phyloP scores from a whole-genome alignment of 306 rosid genomes.

The Vigna angularis region DNA sequence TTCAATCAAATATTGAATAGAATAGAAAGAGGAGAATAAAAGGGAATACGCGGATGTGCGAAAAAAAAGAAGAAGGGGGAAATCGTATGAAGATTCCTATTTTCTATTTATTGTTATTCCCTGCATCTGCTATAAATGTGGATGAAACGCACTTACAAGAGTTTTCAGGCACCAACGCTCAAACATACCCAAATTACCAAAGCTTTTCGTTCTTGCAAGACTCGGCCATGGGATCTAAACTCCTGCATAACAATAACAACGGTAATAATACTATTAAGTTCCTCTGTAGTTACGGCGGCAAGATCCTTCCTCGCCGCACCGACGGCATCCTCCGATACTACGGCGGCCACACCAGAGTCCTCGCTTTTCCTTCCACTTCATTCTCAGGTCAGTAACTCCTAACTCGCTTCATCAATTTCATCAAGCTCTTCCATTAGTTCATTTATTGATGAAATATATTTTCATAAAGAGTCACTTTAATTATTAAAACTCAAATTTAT shows the following conservation, averaged over 20 bases:
- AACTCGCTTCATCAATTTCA: neutral
- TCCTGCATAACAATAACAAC: neutral
- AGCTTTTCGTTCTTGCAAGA: neutral
- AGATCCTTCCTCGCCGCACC: conserved; percentile 71
- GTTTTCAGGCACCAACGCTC: conserved; percentile 47
- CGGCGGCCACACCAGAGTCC: conserved; percentile 88
- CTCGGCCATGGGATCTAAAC: conserved; percentile 40
- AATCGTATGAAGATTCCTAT: neutral
- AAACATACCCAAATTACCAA: neutral
- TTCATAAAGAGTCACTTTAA: no score
- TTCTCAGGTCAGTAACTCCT: conserved; percentile 61
- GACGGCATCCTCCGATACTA: conserved; percentile 84
- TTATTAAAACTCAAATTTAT: no score
- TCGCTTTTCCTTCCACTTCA: conserved; percentile 66
- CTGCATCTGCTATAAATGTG: no score
- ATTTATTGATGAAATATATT: no score
- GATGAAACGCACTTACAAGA: conserved; percentile 6
- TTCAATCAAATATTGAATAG: no score
- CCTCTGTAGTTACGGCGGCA: conserved; percentile 92
- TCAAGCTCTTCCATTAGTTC: neutral
- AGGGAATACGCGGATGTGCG: no score
- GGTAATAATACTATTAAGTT: conserved; percentile 49
- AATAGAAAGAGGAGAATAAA: no score
- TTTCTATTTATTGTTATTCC: neutral
- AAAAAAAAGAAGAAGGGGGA: neutral